Evolutionary conservation across 2,329 filamentous ascomycete species (phyloP).

Genomic region (Myriosclerotinia curreyana): DNA sequence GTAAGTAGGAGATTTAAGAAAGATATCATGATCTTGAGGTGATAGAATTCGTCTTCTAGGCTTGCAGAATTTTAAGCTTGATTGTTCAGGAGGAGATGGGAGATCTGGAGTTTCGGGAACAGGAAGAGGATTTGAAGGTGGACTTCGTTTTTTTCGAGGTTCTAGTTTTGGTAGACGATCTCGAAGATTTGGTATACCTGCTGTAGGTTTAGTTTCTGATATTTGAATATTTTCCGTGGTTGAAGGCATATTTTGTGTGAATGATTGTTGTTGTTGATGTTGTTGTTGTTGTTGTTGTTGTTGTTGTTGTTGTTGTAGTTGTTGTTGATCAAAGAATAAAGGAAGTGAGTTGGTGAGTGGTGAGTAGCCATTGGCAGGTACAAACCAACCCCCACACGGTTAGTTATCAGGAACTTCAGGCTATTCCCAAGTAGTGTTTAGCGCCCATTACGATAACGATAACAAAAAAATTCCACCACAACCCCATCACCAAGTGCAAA

Average conservation of each 20-base stretch:
- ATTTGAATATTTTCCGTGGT: conserved; percentile 24
- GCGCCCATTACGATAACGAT: conserved; percentile 19
- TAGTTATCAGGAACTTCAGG: too few species aligned
- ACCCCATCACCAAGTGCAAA: too few species aligned
- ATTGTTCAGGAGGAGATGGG: conserved; percentile 62
- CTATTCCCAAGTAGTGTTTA: conserved; percentile 17
- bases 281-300: conserved; percentile 21
- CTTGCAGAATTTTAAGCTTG: conserved; percentile 57
- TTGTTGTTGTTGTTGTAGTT: conserved; percentile 19
- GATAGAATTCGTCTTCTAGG: conserved; percentile 82
- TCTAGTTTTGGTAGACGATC: conserved; percentile 64
- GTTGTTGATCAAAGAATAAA: conserved; percentile 11
- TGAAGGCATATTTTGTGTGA: conserved; percentile 33
- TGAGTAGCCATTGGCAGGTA: too few species aligned
- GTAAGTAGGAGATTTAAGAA: conserved; percentile 73
- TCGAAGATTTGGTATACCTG: conserved; percentile 49
- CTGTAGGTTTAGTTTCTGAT: conserved; percentile 22
- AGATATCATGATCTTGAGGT: conserved; percentile 73
- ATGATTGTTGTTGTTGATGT: conserved; percentile 12
- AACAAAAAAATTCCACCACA: conserved; percentile 18
- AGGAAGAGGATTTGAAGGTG: conserved; percentile 55
- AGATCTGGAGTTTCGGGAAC: conserved; percentile 74
- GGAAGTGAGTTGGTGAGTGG: neutral
- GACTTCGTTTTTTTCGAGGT: conserved; percentile 56
- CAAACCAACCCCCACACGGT: too few species aligned